A percentile compares a stretch with the other conserved stretches of the same genome.
Conservation (phyloP, 495 filamentous ascomycete genomes). For the Immersiella caudata region DNA sequence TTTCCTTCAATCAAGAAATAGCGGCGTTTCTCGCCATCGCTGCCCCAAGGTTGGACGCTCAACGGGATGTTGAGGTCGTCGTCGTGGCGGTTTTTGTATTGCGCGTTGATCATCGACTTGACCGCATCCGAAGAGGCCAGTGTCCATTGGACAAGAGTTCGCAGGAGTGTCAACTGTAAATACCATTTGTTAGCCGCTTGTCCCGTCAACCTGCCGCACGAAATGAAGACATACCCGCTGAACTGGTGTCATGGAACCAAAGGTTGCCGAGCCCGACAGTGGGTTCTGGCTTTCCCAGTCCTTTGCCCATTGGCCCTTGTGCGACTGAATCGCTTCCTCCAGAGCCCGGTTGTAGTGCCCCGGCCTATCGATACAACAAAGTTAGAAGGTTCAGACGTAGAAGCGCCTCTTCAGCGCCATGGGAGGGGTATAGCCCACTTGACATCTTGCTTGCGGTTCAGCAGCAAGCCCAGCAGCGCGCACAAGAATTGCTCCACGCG, state of each 20-base stretch:
- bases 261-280: conserved; percentile 73
- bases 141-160: conserved; percentile 83
- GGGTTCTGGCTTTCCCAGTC: conserved; percentile 87
- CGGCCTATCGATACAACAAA: conserved; percentile 49
- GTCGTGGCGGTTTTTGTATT: conserved; percentile 89
- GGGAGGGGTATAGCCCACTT: conserved; percentile 66
- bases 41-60: conserved; percentile 93
- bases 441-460: conserved; percentile 97
- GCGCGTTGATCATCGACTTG: conserved; percentile 76
- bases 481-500: conserved; percentile 87
- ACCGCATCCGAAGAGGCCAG: conserved; percentile 87
- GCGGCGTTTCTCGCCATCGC: conserved; percentile 84
- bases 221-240: conserved; percentile 67
- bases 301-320: conserved; percentile 86
- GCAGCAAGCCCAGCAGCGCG: conserved; percentile 79
- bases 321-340: conserved; percentile 86
- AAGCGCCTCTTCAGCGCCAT: background rate
- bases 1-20: conserved; percentile 94
- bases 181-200: background rate
- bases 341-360: conserved; percentile 90
- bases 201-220: background rate
- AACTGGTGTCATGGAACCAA: conserved; percentile 74
- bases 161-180: conserved; percentile 75
- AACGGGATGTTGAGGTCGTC: conserved; percentile 92
- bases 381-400: conserved; percentile 13